Conservation (phyloP, 2,329 filamentous ascomycete species). For the Ophiosphaerella herpotricha region DNA sequence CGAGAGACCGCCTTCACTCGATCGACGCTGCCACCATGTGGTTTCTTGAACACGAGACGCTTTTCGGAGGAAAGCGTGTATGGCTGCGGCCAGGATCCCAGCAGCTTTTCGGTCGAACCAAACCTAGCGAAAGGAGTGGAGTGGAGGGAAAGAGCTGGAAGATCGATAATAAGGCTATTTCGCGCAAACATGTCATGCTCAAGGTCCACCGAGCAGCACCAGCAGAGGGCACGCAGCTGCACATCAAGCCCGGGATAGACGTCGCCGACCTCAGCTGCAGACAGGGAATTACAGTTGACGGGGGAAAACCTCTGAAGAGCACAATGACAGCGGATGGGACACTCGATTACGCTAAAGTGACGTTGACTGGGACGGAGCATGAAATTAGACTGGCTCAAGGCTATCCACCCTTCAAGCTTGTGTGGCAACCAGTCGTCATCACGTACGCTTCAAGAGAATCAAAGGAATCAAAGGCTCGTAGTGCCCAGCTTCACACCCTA, state of each 20-base stretch:
- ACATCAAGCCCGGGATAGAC: constrained; percentile 69
- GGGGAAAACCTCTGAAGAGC: constrained; percentile 66
- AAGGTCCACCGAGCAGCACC: constrained; percentile 67
- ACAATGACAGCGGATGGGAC: constrained; percentile 51
- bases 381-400: constrained; percentile 75
- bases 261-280: constrained; percentile 81
- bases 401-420: constrained; percentile 68
- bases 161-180: constrained; percentile 81
- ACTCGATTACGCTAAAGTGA: constrained; percentile 29
- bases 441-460: constrained; percentile 77
- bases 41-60: constrained; percentile 60
- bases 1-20: background rate
- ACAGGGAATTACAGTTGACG: constrained; percentile 79
- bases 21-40: constrained; percentile 50
- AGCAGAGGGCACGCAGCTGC: constrained; percentile 68
- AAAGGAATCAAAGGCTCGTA: constrained; percentile 55
- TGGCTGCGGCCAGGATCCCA: constrained; percentile 87
- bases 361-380: constrained; percentile 53
- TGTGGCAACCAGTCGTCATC: constrained; percentile 80
- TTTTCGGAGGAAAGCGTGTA: constrained; percentile 66
- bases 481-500: constrained; percentile 73
- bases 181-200: constrained; percentile 84
- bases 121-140: constrained; percentile 56
- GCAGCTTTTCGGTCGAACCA: constrained; percentile 83
- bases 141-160: constrained; percentile 50